Evolutionary conservation across 139 green algal genomes (phyloP), one percentile per base, ranked within the genome.

Genomic region (Nannochloris sp.): DNA sequence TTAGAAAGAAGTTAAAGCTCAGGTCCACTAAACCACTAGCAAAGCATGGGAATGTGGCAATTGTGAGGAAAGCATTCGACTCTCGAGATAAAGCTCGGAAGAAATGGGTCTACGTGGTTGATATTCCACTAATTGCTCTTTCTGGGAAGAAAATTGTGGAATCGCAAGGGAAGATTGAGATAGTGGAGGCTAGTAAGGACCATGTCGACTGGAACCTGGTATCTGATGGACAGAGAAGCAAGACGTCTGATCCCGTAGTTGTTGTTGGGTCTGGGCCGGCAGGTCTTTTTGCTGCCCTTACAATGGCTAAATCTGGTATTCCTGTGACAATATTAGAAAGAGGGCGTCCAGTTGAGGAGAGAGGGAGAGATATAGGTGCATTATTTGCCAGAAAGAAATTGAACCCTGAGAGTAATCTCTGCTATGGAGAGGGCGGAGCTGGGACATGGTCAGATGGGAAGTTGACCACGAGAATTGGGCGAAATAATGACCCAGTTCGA

Each of bases 391-490:
- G 88, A 16, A 50, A 72, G 3, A 17, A 62, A 2, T 68, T 94
- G 26, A 73, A 91, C 57, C 59, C 68, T 10, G 76, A 91, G 44
- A 83, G 66, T 49, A 95, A 95, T 74, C 75, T 92, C 12, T 94
- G 85, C 74, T 95, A 89, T 50, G 88, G 87, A 56, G 75, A 83
- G 69, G 64, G 62, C 2, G 59, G 72, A 16, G 72, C 82, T 30
- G 86, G 85, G 23, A 93, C 86, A 4, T 93, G 86, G 86, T 82
- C 64, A 12, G 87, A 95, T 67, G 87, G 87, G 45, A 93, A 95
- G 75, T 74, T 95, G 25, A 93, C 87, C 3, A 95, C 87, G 2
- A 69, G 81, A 36, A 89, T 95, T 55, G 85, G 69, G 13, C 67
- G 78, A 49, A 89, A 89, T 72, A 59, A 51, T 23, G 77, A 83